Evolutionary conservation across 495 filamentous ascomycete genomes (phyloP).

Genomic region (Penicillium maclennaniae): DNA sequence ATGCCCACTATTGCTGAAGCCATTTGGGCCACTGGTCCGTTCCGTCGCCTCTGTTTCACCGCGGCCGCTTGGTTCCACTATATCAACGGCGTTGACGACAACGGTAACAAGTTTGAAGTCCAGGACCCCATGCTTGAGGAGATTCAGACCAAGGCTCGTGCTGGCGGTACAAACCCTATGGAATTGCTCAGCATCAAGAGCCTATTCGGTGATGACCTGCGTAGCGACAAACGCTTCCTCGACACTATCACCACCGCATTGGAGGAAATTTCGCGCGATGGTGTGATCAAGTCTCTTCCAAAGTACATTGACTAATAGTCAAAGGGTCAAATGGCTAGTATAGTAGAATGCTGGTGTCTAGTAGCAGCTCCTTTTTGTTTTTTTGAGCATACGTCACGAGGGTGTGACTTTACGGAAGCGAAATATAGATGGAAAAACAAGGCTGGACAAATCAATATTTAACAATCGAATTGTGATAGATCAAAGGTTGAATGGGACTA

Average conservation of each 20-base stretch:
- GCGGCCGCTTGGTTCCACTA: conserved; percentile 46
- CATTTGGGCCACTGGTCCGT: conserved; percentile 42
- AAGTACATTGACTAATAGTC: conserved; percentile 38
- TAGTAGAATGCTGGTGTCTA: conserved; percentile 10
- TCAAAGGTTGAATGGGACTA: too few relatives aligned
- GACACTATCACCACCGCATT: conserved; percentile 35
- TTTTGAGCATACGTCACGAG: conserved; percentile 11
- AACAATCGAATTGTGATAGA: too few relatives aligned
- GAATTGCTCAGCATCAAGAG: conserved; percentile 39
- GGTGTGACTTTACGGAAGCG: conserved; percentile 12
- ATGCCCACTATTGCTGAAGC: conserved; percentile 48
- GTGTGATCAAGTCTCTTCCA: conserved; percentile 40
- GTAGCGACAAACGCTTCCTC: conserved; percentile 38
- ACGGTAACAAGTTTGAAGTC: conserved; percentile 33
- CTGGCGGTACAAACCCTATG: conserved; percentile 32
- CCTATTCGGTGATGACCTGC: conserved; percentile 46
- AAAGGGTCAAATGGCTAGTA: conserved; percentile 4
- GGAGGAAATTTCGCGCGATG: conserved; percentile 40
- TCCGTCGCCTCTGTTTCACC: conserved; percentile 43
- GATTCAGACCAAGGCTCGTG: conserved; percentile 38
- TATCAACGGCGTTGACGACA: conserved; percentile 42
- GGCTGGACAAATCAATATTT: conserved; percentile 5
- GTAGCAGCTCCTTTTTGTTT: conserved; percentile 16
- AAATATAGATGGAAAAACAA: conserved; percentile 24
- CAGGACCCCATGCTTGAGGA: conserved; percentile 45